Conservation (phyloP, 805 yeast species). For the Nakazawaea wyomingensis region DNA sequence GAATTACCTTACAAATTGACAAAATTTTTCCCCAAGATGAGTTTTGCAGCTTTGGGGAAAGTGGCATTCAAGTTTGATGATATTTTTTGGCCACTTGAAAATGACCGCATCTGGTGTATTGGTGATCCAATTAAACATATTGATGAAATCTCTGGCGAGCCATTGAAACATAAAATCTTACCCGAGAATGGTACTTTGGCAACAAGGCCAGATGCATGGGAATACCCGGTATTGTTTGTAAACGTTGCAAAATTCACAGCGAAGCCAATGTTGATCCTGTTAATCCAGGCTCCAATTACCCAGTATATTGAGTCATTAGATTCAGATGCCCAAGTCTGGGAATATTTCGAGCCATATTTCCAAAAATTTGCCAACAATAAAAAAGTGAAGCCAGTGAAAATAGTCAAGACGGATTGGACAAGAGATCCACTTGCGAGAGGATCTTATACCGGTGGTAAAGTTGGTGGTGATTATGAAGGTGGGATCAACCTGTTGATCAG, state of each 20-base stretch:
- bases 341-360: conserved; percentile 38
- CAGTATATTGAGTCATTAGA: conserved; percentile 32
- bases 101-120: conserved; percentile 34
- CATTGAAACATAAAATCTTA: background rate
- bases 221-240: conserved; percentile 47
- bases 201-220: conserved; percentile 33
- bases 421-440: conserved; percentile 66
- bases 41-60: conserved; percentile 58
- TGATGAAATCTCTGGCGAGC: conserved; percentile 6
- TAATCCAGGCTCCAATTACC: conserved; percentile 65
- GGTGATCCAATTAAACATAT: conserved; percentile 25
- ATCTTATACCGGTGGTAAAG: conserved; percentile 56
- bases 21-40: conserved; percentile 34
- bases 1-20: conserved; percentile 19
- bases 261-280: conserved; percentile 44
- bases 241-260: conserved; percentile 39
- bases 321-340: conserved; percentile 40
- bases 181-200: conserved; percentile 1
- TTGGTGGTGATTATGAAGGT: conserved; percentile 54
- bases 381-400: conserved; percentile 25
- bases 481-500: conserved; percentile 46
- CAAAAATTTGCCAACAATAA: background rate
- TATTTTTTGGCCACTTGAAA: conserved; percentile 47
- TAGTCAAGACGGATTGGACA: conserved; percentile 63
- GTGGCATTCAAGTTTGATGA: conserved; percentile 53